A percentile compares a stretch with the other conserved stretches of the same genome.
These are phyloP conservation scores for Ceratocystis harringtonii DNA, from an alignment of 2,329 filamentous ascomycete genomes.

Conservation along the genomic window DNA sequence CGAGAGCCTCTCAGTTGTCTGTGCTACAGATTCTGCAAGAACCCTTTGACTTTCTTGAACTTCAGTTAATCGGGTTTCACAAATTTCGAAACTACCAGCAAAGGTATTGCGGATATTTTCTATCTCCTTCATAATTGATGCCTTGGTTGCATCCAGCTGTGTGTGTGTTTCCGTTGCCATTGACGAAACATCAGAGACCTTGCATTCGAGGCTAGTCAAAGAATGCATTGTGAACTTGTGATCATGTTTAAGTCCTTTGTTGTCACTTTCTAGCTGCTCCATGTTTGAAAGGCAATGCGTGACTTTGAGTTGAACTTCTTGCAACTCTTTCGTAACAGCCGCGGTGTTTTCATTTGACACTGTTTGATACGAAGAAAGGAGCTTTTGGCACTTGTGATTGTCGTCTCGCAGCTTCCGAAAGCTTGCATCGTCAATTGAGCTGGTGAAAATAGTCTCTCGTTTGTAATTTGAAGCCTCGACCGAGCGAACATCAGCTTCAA, in stretches of 20 bases:
- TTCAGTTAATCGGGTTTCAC: background rate
- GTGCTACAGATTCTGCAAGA: background rate
- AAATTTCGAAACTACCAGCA: background rate
- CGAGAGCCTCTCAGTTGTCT: background rate
- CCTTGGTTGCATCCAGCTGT: background rate
- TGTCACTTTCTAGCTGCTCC: background rate
- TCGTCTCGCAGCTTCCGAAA: background rate
- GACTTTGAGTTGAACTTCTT: background rate
- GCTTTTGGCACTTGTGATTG: background rate
- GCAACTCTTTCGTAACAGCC: background rate
- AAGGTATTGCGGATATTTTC: background rate
- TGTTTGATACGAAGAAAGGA: background rate
- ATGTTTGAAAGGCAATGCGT: background rate
- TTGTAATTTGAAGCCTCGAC: background rate
- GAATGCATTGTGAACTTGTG: background rate
- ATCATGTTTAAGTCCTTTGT: background rate
- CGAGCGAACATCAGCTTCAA: background rate
- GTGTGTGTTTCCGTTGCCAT: background rate
- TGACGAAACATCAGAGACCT: background rate
- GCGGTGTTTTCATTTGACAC: background rate
- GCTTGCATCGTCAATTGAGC: background rate
- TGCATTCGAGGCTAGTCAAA: background rate
- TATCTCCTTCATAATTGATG: background rate
- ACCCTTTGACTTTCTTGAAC: background rate
- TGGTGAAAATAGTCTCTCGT: background rate